Conservation (phyloP, 2,329 filamentous ascomycete species). For the Calcarisporium arbuscula region DNA sequence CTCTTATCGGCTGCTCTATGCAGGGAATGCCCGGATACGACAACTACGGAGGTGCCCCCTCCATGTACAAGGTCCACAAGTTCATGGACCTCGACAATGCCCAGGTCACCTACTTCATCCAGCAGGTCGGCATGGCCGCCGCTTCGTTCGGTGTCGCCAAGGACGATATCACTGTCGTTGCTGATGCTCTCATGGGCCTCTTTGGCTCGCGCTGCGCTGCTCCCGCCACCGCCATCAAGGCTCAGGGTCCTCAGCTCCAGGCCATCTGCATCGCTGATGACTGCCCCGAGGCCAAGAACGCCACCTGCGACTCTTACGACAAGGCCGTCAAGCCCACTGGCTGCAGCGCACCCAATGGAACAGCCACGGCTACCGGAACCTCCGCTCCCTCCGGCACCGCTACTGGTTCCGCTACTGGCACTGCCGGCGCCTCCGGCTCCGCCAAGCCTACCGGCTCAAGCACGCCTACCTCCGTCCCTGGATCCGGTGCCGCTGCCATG, state of each 20-base stretch:
- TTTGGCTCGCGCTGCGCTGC: conserved; percentile 49
- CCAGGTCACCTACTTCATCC: conserved; percentile 53
- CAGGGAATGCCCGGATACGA: conserved; percentile 44
- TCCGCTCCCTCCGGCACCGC: conserved; percentile 11
- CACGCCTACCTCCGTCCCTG: conserved; percentile 7
- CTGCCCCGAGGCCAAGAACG: conserved; percentile 40
- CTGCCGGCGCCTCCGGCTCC: conserved; percentile 4
- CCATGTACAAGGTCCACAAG: conserved; percentile 49
- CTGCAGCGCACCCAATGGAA: conserved; percentile 10
- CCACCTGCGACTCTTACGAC: conserved; percentile 40
- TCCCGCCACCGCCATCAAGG: conserved; percentile 35
- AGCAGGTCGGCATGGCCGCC: conserved; percentile 50
- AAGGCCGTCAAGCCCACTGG: conserved; percentile 17
- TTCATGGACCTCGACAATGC: conserved; percentile 50
- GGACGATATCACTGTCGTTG: conserved; percentile 44
- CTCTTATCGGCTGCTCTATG: conserved; percentile 48
- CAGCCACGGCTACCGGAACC: conserved; percentile 10
- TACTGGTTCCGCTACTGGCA: conserved; percentile 3
- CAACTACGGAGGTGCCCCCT: conserved; percentile 37
- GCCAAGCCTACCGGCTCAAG: neutral
- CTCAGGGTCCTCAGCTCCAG: conserved; percentile 41
- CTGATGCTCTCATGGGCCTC: conserved; percentile 37
- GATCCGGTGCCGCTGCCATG: conserved; percentile 17
- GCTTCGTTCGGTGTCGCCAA: conserved; percentile 52
- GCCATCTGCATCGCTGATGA: conserved; percentile 46